These are phyloP conservation scores for Aspergillus neotritici DNA, from an alignment of 2,329 filamentous ascomycete species.

Conservation along the genomic window DNA sequence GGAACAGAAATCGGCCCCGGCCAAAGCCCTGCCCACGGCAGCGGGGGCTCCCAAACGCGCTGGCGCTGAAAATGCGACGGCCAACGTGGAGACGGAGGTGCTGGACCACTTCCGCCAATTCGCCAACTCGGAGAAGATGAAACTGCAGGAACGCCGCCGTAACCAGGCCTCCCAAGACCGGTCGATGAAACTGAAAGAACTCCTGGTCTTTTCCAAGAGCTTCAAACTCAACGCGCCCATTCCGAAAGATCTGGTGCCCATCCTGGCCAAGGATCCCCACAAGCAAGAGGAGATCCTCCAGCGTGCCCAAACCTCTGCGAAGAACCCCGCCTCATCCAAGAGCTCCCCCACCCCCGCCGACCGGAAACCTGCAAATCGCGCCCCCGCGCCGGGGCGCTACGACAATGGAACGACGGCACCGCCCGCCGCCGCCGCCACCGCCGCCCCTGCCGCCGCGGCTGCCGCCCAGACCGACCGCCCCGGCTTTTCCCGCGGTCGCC, in stretches of 20 bases:
- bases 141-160: conserved; percentile 53
- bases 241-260: conserved; percentile 83
- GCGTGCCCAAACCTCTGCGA: conserved; percentile 72
- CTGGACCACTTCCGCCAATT: conserved; percentile 61
- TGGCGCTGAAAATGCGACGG: conserved; percentile 49
- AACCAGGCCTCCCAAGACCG: conserved; percentile 64
- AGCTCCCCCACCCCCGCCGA: conserved; percentile 40
- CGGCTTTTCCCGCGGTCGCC: conserved; percentile 43
- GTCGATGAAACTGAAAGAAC: conserved; percentile 83
- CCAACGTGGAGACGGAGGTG: conserved; percentile 57
- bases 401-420: conserved; percentile 33
- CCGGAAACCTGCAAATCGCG: conserved; percentile 49
- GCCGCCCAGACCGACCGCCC: conserved; percentile 43
- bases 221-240: conserved; percentile 95
- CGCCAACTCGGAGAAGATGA: conserved; percentile 56
- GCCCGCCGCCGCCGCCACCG: conserved; percentile 2
- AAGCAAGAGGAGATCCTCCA: conserved; percentile 93
- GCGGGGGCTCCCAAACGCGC: conserved; percentile 30
- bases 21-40: conserved; percentile 25
- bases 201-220: conserved; percentile 88
- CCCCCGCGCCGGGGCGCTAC: conserved; percentile 45
- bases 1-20: conserved; percentile 21
- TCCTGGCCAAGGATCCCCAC: conserved; percentile 90
- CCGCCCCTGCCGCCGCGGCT: too few species aligned
- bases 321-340: conserved; percentile 49